These are phyloP conservation scores for Pseudozyma hubeiensis DNA, from an alignment of 1,284 basidiomycete species.

Conservation along the genomic window DNA sequence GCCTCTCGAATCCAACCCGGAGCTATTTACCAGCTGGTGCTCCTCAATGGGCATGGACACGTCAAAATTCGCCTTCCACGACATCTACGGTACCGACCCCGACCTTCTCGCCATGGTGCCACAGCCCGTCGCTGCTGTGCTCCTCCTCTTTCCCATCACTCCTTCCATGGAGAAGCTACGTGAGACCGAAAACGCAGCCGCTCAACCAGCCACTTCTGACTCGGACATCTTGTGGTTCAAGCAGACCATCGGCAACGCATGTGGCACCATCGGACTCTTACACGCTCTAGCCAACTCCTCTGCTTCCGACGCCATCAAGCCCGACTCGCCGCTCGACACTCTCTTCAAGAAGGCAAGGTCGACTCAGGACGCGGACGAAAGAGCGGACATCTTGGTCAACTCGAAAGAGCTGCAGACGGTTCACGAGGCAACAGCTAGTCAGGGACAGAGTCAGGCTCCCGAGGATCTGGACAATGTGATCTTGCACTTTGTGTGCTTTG, in stretches of 20 bases:
- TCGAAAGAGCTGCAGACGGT: slow-evolving; percentile 52
- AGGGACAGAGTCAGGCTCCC: slow-evolving; percentile 64
- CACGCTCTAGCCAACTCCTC: slow-evolving; percentile 65
- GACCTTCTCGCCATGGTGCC: slow-evolving; percentile 71
- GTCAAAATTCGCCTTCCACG: slow-evolving; percentile 70
- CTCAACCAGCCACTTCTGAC: slow-evolving; percentile 15
- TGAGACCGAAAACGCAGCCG: slow-evolving; percentile 37
- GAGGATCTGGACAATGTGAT: slow-evolving; percentile 59
- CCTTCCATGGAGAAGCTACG: slow-evolving; percentile 64
- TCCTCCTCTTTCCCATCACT: slow-evolving; percentile 71
- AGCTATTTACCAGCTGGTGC: slow-evolving; percentile 64
- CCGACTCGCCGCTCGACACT: slow-evolving; percentile 49
- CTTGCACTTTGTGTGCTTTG: slow-evolving; percentile 68
- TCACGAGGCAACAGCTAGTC: slow-evolving; percentile 56
- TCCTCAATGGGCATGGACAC: slow-evolving; percentile 60
- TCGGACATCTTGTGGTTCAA: slow-evolving; percentile 60
- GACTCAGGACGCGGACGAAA: slow-evolving; percentile 22
- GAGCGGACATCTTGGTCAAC: slow-evolving; percentile 41
- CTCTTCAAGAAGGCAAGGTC: slow-evolving; percentile 54
- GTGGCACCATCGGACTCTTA: slow-evolving; percentile 68
- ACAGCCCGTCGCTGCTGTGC: slow-evolving; percentile 71
- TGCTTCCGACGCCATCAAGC: slow-evolving; percentile 43
- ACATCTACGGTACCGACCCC: slow-evolving; percentile 72
- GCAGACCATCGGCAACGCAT: slow-evolving; percentile 68
- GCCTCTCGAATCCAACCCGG: slow-evolving; percentile 68